Base-by-base conservation (phyloP, 2,329 filamentous ascomycete genomes). In the Xylaria sp. region DNA sequence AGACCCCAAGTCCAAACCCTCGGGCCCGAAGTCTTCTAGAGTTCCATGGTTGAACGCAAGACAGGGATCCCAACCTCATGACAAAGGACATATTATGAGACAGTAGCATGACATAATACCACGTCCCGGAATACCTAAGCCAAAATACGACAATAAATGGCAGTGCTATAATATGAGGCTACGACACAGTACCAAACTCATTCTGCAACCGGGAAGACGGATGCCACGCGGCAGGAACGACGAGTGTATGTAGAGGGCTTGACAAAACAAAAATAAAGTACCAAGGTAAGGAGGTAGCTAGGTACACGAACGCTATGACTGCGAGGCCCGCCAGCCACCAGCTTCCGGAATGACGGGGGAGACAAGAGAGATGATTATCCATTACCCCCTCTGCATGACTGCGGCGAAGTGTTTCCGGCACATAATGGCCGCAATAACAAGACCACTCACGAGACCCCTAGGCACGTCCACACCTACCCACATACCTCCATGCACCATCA, bases 391-490 rank as follows among this genome's bases (percentile, higher is more conserved):
- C 60, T 68, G 65, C 65, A 63, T 23, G 65, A 23, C 60, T 64
- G 65, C 48, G 65, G 65, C 65, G 32, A 68, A 6, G 60, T 48
- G 55, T 27, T 48, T 67, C 60, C 29, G 47, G 27, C 40, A 47
- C 54, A 67, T 29, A 18, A n/a, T n/a, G 42, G n/a, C 23, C 37
- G 40, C 57, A 40, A 58, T 9, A 42, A 40, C n/a, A 37, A 27
- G 2, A 25, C 44, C 44, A 37, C 29, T 50, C 27, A 37, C 47
- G 44, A 51, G 29, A 40, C 58, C n/a, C 18, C n/a, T 27, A 18
- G n/a, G 37, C 21, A 25, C 40, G 40, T 44, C 18, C 40, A 44
- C 40, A 8, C 21, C 35, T 29, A 44, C 54, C 13, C 54, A 58
- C 37, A 32, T 23, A 27, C 3, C 27, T 54, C 51, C 27, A 21